Conservation (phyloP, 306 rosid species). For the Astragalus membranaceus region DNA sequence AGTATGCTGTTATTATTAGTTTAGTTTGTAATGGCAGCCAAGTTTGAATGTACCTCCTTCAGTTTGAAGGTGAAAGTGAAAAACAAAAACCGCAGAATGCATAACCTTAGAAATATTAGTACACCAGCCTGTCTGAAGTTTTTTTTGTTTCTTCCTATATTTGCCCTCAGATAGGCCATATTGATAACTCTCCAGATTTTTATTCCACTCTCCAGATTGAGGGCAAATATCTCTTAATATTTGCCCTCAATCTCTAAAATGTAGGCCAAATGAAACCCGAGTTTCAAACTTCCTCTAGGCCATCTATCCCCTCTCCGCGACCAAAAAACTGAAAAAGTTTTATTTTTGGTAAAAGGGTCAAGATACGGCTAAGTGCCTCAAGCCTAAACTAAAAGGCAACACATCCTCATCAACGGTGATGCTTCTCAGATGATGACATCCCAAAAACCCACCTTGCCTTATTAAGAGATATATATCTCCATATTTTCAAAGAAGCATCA, state of each 20-base stretch:
- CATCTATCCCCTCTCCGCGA: not conserved
- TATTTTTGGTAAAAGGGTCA: not conserved
- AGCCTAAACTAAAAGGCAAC: not conserved
- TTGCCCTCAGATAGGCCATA: not conserved
- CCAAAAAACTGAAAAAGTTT: not conserved
- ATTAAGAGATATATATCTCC: not conserved
- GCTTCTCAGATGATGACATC: not conserved
- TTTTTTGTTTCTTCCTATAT: not conserved
- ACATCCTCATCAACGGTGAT: not conserved
- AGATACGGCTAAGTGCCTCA: not conserved
- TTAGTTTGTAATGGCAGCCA: not conserved
- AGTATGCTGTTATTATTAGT: not conserved
- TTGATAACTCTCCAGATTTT: not conserved
- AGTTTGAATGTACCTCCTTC: not conserved
- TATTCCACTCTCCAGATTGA: too few relatives aligned
- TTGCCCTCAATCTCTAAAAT: too few relatives aligned
- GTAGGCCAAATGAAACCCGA: too few relatives aligned
- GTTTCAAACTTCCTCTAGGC: not conserved
- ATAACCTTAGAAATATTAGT: not conserved
- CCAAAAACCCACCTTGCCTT: not conserved
- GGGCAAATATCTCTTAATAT: too few relatives aligned
- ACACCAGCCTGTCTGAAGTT: too few relatives aligned
- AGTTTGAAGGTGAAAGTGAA: slow-evolving; percentile 1
- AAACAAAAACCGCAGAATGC: not conserved
- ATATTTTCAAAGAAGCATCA: not conserved